Conservation (phyloP, 2,329 filamentous ascomycete genomes). For the Dothistroma septosporum region DNA sequence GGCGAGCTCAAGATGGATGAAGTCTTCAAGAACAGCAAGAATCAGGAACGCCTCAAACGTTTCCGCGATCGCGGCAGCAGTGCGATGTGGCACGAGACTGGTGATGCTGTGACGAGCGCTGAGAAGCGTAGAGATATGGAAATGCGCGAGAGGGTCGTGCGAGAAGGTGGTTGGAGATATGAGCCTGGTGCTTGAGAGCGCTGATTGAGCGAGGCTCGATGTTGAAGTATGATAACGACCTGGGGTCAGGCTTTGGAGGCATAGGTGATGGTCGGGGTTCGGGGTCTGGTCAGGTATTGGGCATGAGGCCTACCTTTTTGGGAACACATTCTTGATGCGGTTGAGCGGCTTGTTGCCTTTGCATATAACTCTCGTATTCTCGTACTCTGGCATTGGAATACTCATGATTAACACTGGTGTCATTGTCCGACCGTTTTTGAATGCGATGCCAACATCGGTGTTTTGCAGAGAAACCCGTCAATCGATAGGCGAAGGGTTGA, state of each 20-base stretch:
- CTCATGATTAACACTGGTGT: no score
- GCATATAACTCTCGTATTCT: no score
- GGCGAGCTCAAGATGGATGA: slow-evolving; percentile 91
- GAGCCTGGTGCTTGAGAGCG: slow-evolving; percentile 18
- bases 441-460: no score
- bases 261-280: background rate
- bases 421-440: no score
- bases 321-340: background rate
- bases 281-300: background rate
- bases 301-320: background rate
- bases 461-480: no score
- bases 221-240: background rate
- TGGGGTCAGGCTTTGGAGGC: background rate
- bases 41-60: slow-evolving; percentile 77
- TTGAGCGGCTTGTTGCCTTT: background rate
- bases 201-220: background rate
- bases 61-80: slow-evolving; percentile 89
- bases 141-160: slow-evolving; percentile 71
- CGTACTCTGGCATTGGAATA: no score
- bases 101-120: slow-evolving; percentile 78
- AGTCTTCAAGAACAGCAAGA: slow-evolving; percentile 72
- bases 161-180: slow-evolving; percentile 83
- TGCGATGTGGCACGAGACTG: slow-evolving; percentile 78
- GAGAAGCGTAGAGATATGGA: slow-evolving; percentile 78
- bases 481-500: no score